Percentiles rank a stretch among this genome's conserved stretches.
Conservation (phyloP, 2,329 filamentous ascomycete species). For the Penicillium griseofulvum region DNA sequence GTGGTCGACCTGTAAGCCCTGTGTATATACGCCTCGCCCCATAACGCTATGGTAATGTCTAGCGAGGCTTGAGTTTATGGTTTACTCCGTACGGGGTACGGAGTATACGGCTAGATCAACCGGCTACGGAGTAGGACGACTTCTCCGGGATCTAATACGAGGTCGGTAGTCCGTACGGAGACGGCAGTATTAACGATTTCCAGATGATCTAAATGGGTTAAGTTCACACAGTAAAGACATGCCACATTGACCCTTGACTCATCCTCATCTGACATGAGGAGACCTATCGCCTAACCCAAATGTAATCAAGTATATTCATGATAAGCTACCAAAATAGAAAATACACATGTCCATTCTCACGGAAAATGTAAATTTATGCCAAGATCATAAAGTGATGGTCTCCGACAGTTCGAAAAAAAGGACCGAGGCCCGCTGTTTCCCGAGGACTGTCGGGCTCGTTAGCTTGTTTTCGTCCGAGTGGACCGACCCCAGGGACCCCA, state of each 20-base stretch:
- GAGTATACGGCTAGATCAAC: background rate
- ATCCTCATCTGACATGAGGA: background rate
- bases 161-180: too few species aligned
- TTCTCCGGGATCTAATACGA: too few species aligned
- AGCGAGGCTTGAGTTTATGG: background rate
- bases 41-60: background rate
- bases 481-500: background rate
- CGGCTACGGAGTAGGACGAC: background rate
- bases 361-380: background rate
- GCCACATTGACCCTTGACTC: background rate
- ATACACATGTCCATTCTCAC: background rate
- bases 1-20: background rate
- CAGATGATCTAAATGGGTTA: background rate
- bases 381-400: background rate
- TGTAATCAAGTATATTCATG: background rate
- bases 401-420: background rate
- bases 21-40: background rate
- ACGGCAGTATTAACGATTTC: background rate
- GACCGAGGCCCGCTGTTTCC: background rate
- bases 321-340: too few species aligned
- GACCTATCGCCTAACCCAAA: background rate
- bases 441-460: background rate
- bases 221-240: background rate
- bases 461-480: background rate
- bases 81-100: background rate